phyloP scores from a whole-genome alignment of 2,329 filamentous ascomycete species.

The Fragosphaeria purpurea region DNA sequence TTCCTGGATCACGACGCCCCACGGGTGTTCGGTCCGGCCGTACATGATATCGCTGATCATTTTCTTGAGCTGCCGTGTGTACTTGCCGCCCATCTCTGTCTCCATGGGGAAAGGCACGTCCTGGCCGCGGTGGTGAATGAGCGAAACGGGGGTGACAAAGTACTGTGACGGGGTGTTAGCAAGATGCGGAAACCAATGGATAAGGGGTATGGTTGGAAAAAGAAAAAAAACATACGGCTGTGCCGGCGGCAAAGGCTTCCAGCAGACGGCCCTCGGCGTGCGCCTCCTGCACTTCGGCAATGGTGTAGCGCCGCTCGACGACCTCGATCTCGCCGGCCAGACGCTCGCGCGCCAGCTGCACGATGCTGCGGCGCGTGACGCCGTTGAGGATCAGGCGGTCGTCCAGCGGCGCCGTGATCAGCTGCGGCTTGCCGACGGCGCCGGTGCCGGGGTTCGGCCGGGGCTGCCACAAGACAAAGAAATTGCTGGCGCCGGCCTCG shows the following conservation, averaged over 20 bases:
- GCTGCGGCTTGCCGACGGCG: constrained; percentile 52
- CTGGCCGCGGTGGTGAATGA: constrained; percentile 56
- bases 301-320: constrained; percentile 74
- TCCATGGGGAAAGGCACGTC: constrained; percentile 53
- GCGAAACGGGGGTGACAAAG: constrained; percentile 59
- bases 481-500: constrained; percentile 86
- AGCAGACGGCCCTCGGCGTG: constrained; percentile 64
- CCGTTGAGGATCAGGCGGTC: constrained; percentile 80
- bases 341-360: constrained; percentile 60
- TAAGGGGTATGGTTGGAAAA: background rate
- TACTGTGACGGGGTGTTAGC: constrained; percentile 32
- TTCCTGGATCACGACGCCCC: constrained; percentile 59
- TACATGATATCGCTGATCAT: constrained; percentile 68
- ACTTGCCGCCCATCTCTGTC: constrained; percentile 39
- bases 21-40: constrained; percentile 56
- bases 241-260: constrained; percentile 80
- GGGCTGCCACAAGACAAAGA: constrained; percentile 72
- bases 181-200: constrained; percentile 12
- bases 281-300: constrained; percentile 65
- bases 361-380: constrained; percentile 71
- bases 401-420: constrained; percentile 75
- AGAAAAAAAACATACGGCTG: constrained; percentile 56
- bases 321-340: constrained; percentile 54
- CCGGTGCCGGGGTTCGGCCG: constrained; percentile 35
- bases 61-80: constrained; percentile 53